phyloP scores from a whole-genome alignment of 345 rosid genomes.

The Arabidopsis arenosa region DNA sequence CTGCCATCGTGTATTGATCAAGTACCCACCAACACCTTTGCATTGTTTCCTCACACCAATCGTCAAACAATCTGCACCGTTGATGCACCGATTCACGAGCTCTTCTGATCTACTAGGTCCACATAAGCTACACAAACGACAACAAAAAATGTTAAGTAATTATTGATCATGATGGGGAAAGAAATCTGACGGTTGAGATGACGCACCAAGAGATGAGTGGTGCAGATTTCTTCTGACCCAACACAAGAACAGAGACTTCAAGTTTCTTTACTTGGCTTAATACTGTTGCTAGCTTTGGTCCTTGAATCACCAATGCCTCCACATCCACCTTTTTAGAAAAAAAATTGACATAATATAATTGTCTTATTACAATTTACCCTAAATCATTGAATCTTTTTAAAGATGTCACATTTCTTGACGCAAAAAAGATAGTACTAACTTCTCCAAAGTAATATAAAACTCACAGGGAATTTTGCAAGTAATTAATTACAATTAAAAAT shows the following conservation, averaged over 20 bases:
- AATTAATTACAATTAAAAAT: not conserved
- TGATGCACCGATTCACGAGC: conserved; percentile 83
- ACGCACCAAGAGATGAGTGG: conserved; percentile 69
- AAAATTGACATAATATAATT: not conserved
- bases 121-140: conserved; percentile 61
- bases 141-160: not conserved
- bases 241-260: conserved; percentile 82
- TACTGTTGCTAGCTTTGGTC: conserved; percentile 83
- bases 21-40: conserved; percentile 79
- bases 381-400: not conserved
- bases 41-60: conserved; percentile 94
- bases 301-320: conserved; percentile 87
- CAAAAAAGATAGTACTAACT: not conserved
- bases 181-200: conserved; percentile 39
- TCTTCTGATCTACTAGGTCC: conserved; percentile 74
- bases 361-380: not conserved
- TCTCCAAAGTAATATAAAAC: not conserved
- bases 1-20: conserved; percentile 91
- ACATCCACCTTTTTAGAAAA: conserved; percentile 71
- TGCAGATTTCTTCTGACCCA: conserved; percentile 82
- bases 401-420: not conserved
- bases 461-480: conserved; percentile 11
- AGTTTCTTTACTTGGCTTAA: conserved; percentile 93
- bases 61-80: conserved; percentile 76
- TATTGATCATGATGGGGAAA: conserved; percentile 33